Evolutionary conservation across 1,139 yeast genomes (phyloP).

Genomic region (Zygoascus meyerae): DNA sequence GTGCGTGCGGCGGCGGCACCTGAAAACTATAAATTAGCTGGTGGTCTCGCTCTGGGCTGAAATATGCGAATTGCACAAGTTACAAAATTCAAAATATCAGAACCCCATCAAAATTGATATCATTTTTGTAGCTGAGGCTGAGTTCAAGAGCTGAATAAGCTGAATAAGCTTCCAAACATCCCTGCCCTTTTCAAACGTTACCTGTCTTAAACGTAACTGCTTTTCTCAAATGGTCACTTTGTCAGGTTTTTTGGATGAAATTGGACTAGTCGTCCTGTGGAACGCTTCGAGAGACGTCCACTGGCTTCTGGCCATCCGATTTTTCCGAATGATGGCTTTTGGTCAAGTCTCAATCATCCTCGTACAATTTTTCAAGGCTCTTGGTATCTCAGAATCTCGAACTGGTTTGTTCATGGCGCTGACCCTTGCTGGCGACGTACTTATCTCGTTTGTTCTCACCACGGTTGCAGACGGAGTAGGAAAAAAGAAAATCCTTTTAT

Average conservation of each 20-base stretch:
- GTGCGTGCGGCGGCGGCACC: too few species aligned
- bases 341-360: constrained; percentile 72
- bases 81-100: too few species aligned
- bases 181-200: too few species aligned
- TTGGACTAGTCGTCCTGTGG: constrained; percentile 21
- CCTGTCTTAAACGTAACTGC: too few species aligned
- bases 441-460: constrained; percentile 59
- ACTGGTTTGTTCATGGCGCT: constrained; percentile 74
- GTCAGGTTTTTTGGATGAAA: constrained; percentile 5
- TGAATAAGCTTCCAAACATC: too few species aligned
- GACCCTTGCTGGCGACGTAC: constrained; percentile 67
- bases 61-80: too few species aligned
- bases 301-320: constrained; percentile 59
- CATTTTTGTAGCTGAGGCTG: too few species aligned
- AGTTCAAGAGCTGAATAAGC: too few species aligned
- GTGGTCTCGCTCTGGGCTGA: too few species aligned
- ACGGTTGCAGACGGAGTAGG: constrained; percentile 71
- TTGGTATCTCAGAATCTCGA: constrained; percentile 44
- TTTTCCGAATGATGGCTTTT: constrained; percentile 61
- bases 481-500: constrained; percentile 51
- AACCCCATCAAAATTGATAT: too few species aligned
- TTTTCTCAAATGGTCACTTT: too few species aligned
- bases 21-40: too few species aligned
- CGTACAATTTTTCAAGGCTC: constrained; percentile 41
- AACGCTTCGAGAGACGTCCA: constrained; percentile 46